Base-by-base conservation (phyloP, 2,329 filamentous ascomycete genomes). In the Periconia macrospinosa region DNA sequence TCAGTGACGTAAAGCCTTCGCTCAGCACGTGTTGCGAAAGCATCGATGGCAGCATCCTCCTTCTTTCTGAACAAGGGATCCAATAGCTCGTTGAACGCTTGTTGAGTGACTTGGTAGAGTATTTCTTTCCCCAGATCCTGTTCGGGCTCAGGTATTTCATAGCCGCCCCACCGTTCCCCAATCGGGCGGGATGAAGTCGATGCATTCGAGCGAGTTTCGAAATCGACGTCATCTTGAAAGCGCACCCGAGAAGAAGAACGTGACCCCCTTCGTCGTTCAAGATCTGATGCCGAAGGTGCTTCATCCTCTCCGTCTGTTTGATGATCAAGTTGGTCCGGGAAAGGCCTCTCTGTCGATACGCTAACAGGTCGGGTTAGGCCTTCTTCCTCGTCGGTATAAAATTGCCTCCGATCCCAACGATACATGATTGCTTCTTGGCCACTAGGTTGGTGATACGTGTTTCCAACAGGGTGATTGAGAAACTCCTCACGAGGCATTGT, bases 71-170 rank as follows among this genome's bases (percentile, higher is more conserved):
- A 99, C 0, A 99, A 80, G 1, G 86, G 83, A 67, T 97, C 91
- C 0, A 99, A 83, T 2, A 97, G 79, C 74, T 97, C 92, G 66
- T 97, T 97, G 76, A 96, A 91, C 0, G 91, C 89, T 72, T 96
- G 89, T 72, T 97, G 92, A 0, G 91, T 92, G 30, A 95, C 86
- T 70, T 96, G 90, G 67, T 96, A 97, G 1, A 97, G 78, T 3
- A 97, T 89, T 68, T 97, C 91, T 62, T 89, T 91, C 37, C 91
- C 91, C 6, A 91, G 86, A 70, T 96, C 92, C 54, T 83, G 83
- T 71, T 96, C 92, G 1, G 88, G 87, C 60, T 90, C 86, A 1
- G 90, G 89, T 15, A 95, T 86, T 49, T 91, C 89, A 71, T 90
- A 87, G 17, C 88, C 88, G 46, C 87, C 88, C 87, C 87, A 91